phyloP scores from a whole-genome alignment of 306 rosid species.

The Vicia faba region DNA sequence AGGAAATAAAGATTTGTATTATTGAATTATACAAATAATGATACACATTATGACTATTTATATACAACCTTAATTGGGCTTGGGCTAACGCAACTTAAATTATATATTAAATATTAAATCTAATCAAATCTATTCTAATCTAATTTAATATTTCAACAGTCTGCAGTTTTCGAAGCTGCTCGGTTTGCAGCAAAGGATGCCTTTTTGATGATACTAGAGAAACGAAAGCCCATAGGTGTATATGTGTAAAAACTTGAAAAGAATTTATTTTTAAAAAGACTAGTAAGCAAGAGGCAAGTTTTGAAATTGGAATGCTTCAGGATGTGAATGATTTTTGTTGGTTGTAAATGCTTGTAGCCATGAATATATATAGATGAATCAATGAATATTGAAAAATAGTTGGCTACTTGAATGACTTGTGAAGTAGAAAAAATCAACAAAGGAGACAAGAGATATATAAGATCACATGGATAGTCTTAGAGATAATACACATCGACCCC shows the following conservation, averaged over 20 bases:
- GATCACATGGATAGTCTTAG: background rate
- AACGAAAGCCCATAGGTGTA: slow-evolving; percentile 37
- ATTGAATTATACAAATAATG: too few species aligned
- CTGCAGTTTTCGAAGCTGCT: slow-evolving; percentile 14
- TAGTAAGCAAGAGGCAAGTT: too few species aligned
- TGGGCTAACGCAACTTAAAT: too few species aligned
- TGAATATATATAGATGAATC: background rate
- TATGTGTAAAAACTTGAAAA: slow-evolving; percentile 12
- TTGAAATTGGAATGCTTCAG: slow-evolving; percentile 8
- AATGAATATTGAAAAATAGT: background rate
- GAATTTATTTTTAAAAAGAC: too few species aligned
- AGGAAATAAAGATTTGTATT: too few species aligned
- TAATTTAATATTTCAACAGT: too few species aligned
- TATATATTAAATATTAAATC: too few species aligned
- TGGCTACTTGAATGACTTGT: background rate
- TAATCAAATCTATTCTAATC: too few species aligned
- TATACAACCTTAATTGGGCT: too few species aligned
- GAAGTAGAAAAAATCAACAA: background rate
- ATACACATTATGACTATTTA: too few species aligned
- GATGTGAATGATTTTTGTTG: slow-evolving; percentile 28
- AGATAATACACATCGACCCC: too few species aligned
- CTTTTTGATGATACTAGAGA: slow-evolving; percentile 13
- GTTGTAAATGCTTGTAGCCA: slow-evolving; percentile 11
- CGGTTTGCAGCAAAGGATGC: slow-evolving; percentile 7
- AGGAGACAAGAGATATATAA: too few species aligned